phyloP scores from a whole-genome alignment of 2,329 filamentous ascomycete species.

The Dothistroma pini region DNA sequence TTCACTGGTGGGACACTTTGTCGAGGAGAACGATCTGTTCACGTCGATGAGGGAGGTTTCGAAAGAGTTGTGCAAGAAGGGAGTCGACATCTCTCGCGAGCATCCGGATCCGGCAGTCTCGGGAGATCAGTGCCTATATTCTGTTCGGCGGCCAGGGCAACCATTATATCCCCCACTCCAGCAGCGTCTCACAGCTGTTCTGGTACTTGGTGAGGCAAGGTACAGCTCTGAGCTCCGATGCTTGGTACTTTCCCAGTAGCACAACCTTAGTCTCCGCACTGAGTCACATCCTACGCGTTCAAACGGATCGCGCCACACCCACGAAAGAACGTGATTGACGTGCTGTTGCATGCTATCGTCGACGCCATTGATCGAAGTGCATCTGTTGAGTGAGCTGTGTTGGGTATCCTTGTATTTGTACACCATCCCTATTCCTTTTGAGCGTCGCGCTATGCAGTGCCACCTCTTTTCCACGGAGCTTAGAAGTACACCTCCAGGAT shows the following conservation, averaged over 20 bases:
- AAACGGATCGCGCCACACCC: slow-evolving; percentile 2
- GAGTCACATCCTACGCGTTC: slow-evolving; percentile 3
- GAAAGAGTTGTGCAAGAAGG: slow-evolving; percentile 13
- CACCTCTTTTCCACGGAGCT: background rate
- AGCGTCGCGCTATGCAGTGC: background rate
- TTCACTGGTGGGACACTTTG: slow-evolving; percentile 12
- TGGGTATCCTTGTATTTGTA: slow-evolving; percentile 1
- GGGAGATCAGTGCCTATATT: background rate
- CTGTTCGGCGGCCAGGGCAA: background rate
- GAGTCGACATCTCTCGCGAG: slow-evolving; percentile 11
- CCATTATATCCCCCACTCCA: background rate
- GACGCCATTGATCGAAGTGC: background rate
- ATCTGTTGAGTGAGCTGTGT: slow-evolving; percentile 3
- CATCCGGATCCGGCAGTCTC: background rate
- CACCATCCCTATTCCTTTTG: background rate
- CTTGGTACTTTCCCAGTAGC: background rate
- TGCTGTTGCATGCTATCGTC: background rate
- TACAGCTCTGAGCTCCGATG: background rate
- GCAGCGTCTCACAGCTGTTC: background rate
- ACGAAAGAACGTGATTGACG: slow-evolving; percentile 1
- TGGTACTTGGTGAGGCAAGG: background rate
- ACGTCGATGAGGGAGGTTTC: slow-evolving; percentile 18
- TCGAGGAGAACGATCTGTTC: slow-evolving; percentile 17
- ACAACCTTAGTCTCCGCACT: slow-evolving; percentile 7
- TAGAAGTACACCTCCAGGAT: slow-evolving; percentile 52